Conservation (phyloP, 352 stramenopile species). For the Globisporangium carolinianum region DNA sequence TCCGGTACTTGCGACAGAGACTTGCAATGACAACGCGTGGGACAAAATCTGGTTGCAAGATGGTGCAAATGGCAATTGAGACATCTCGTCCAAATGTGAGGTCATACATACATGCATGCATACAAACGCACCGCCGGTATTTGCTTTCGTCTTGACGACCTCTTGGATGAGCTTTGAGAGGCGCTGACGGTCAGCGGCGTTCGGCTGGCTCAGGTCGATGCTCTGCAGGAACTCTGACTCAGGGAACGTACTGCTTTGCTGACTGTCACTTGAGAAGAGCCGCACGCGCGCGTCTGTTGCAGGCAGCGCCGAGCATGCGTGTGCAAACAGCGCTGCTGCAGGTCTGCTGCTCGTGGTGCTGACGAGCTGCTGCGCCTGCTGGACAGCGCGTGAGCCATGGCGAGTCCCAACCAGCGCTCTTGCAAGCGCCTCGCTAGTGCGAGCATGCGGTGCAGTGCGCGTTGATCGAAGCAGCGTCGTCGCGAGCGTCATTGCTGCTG, state of each 20-base stretch:
- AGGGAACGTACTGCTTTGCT: not conserved
- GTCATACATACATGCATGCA: too few relatives aligned
- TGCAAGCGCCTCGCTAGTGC: not conserved
- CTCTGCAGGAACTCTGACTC: conserved; percentile 41
- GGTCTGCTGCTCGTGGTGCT: not conserved
- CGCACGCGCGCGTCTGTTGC: not conserved
- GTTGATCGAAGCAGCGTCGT: not conserved
- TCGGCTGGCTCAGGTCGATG: conserved; percentile 38
- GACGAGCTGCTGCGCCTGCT: not conserved
- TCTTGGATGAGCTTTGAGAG: conserved; percentile 67
- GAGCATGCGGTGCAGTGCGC: not conserved
- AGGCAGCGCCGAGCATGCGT: not conserved
- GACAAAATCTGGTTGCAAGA: conserved; percentile 55
- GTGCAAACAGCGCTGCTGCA: not conserved
- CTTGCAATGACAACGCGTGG: conserved; percentile 62
- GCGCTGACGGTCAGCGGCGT: conserved; percentile 26
- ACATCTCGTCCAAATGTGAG: too few relatives aligned
- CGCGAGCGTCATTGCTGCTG: not conserved
- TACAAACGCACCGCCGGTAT: conserved; percentile 40
- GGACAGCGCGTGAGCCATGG: too few relatives aligned
- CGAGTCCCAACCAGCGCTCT: not conserved
- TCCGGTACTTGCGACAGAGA: conserved; percentile 54
- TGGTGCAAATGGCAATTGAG: too few relatives aligned
- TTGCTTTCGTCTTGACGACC: conserved; percentile 57
- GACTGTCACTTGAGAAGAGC: not conserved